phyloP scores from a whole-genome alignment of 1,284 basidiomycete genomes.

The Rhodotorula sp. region DNA sequence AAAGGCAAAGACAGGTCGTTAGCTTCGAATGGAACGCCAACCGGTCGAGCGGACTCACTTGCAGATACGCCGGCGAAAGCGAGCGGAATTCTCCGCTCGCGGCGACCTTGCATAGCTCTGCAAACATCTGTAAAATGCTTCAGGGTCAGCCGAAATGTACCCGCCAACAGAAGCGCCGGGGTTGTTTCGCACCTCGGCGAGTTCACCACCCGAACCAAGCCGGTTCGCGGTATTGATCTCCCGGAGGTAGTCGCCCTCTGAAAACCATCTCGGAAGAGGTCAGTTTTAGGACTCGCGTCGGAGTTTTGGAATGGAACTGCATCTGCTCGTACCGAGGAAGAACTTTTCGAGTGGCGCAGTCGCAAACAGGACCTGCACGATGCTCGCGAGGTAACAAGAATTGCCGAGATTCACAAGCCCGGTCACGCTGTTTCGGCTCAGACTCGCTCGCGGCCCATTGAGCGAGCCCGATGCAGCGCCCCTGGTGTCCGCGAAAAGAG shows the following conservation, averaged over 20 bases:
- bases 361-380: constrained; percentile 88
- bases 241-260: constrained; percentile 79
- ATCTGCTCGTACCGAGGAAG: constrained; percentile 65
- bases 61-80: constrained; percentile 1
- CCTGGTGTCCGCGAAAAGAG: no score
- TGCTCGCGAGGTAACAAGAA: constrained; percentile 98
- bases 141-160: constrained; percentile 60
- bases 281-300: no score
- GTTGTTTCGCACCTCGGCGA: constrained; percentile 74
- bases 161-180: constrained; percentile 80
- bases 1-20: neutral
- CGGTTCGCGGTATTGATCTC: constrained; percentile 85
- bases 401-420: constrained; percentile 95
- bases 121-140: constrained; percentile 56
- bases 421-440: constrained; percentile 47
- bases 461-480: no score
- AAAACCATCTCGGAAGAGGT: neutral
- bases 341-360: constrained; percentile 84
- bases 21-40: neutral
- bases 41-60: neutral
- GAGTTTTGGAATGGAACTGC: neutral
- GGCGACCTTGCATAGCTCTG: neutral
- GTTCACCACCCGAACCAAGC: constrained; percentile 77
- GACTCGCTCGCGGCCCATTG: no score
- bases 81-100: neutral